Conservation (phyloP, 176 grass and related monocot species). For the Olyra latifolia region DNA sequence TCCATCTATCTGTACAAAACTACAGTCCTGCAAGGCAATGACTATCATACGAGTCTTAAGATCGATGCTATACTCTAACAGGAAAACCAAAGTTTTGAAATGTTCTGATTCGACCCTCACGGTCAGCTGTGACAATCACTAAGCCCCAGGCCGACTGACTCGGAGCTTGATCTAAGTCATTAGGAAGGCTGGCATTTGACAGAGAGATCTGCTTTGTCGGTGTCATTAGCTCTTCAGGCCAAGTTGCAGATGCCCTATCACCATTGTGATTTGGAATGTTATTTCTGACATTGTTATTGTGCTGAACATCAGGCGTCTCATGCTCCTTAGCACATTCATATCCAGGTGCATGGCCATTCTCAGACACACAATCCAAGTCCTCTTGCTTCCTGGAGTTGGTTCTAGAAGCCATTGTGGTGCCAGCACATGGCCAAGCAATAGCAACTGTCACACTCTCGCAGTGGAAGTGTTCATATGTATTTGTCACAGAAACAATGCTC, state of each 20-base stretch:
- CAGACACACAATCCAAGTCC: slow-evolving; percentile 3
- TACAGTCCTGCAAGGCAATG: slow-evolving; percentile 36
- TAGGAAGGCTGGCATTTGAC: slow-evolving; percentile 28
- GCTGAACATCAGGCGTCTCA: slow-evolving; percentile 21
- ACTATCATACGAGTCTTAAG: slow-evolving; percentile 11
- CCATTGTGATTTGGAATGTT: slow-evolving; percentile 41
- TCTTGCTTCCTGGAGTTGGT: slow-evolving; percentile 35
- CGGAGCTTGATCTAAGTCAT: slow-evolving; percentile 32
- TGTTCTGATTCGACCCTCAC: slow-evolving; percentile 78
- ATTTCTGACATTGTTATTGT: slow-evolving; percentile 22
- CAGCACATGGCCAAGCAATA: slow-evolving; percentile 63
- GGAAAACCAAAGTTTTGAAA: slow-evolving; percentile 98
- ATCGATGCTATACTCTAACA: slow-evolving; percentile 58
- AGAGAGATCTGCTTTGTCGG: slow-evolving; percentile 46
- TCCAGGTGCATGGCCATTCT: slow-evolving; percentile 25
- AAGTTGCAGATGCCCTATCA: slow-evolving; percentile 61
- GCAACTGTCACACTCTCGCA: slow-evolving; percentile 79
- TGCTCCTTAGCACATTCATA: slow-evolving; percentile 23
- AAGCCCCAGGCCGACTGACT: slow-evolving; percentile 76
- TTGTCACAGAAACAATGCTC: slow-evolving; percentile 49
- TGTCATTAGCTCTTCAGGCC: slow-evolving; percentile 82
- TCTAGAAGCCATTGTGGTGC: slow-evolving; percentile 10
- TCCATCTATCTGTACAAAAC: slow-evolving; percentile 58
- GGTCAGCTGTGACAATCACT: slow-evolving; percentile 78
- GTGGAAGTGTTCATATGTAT: slow-evolving; percentile 76